A percentile compares a stretch with the other conserved stretches of the same genome.
phyloP scores from a whole-genome alignment of 805 yeast genomes.

The Millerozyma acaciae region DNA sequence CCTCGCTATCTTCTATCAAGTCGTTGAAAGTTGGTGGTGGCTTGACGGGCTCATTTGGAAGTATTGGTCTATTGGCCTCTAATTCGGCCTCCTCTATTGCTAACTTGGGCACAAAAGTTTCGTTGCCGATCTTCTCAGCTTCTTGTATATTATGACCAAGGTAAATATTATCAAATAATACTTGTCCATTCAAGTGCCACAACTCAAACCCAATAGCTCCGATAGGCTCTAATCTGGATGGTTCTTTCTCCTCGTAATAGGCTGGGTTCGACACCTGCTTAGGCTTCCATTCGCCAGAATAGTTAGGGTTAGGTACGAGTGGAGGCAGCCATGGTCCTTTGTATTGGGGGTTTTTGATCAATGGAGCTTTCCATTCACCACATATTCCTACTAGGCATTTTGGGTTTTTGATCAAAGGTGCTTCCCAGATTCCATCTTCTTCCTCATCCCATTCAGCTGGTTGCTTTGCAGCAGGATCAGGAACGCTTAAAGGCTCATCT shows the following conservation, averaged over 20 bases:
- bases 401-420: slow-evolving; percentile 71
- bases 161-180: slow-evolving; percentile 79
- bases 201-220: slow-evolving; percentile 86
- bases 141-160: slow-evolving; percentile 80
- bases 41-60: slow-evolving; percentile 36
- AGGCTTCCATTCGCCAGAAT: slow-evolving; percentile 77
- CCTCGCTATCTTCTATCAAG: slow-evolving; percentile 19
- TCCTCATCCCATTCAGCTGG: slow-evolving; percentile 89
- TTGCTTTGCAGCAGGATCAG: slow-evolving; percentile 61
- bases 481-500: slow-evolving; percentile 49
- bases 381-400: slow-evolving; percentile 76
- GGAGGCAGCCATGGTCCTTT: slow-evolving; percentile 80
- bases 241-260: slow-evolving; percentile 53
- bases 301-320: slow-evolving; percentile 65
- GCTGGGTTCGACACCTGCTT: slow-evolving; percentile 64
- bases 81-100: slow-evolving; percentile 46
- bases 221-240: slow-evolving; percentile 55
- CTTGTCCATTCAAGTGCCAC: slow-evolving; percentile 78
- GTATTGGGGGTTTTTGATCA: slow-evolving; percentile 63
- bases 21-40: slow-evolving; percentile 45
- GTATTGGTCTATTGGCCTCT: slow-evolving; percentile 38
- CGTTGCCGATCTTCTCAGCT: slow-evolving; percentile 80
- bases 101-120: slow-evolving; percentile 58
- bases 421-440: slow-evolving; percentile 82
- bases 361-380: slow-evolving; percentile 74